Evolutionary conservation across 2,329 filamentous ascomycete genomes (phyloP).

Genomic region (Ophiostoma fasciatum): DNA sequence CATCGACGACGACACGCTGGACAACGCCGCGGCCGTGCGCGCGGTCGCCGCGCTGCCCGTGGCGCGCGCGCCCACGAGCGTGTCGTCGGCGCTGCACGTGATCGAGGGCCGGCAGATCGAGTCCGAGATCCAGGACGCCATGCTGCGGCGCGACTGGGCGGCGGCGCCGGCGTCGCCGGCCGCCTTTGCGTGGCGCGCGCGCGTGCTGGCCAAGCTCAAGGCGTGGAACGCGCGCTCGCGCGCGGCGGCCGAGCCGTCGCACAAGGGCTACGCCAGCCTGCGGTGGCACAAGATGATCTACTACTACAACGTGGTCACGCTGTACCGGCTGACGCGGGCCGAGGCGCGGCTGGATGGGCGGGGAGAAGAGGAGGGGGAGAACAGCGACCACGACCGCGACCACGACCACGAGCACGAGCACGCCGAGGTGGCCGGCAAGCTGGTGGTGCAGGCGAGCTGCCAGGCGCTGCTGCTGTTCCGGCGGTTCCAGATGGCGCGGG

Average conservation of each 20-base stretch:
- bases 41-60: slow-evolving; percentile 1
- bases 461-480: slow-evolving; percentile 18
- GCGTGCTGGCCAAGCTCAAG: slow-evolving; percentile 15
- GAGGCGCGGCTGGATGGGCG: slow-evolving; percentile 7
- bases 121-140: slow-evolving; percentile 15
- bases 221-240: slow-evolving; percentile 10
- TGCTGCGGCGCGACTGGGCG: slow-evolving; percentile 14
- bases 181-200: slow-evolving; percentile 13
- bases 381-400: not conserved
- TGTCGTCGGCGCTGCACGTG: slow-evolving; percentile 17
- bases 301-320: slow-evolving; percentile 16
- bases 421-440: slow-evolving; percentile 14
- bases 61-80: slow-evolving; percentile 10
- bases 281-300: slow-evolving; percentile 19
- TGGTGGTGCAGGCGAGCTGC: slow-evolving; percentile 15
- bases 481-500: slow-evolving; percentile 16
- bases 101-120: slow-evolving; percentile 16
- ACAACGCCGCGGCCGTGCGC: not conserved
- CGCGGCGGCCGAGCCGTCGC: slow-evolving; percentile 12
- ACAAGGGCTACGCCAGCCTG: slow-evolving; percentile 11
- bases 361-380: not conserved
- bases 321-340: slow-evolving; percentile 16
- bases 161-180: slow-evolving; percentile 12
- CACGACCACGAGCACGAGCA: slow-evolving; percentile 1
- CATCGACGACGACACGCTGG: slow-evolving; percentile 15